Conservation (phyloP, 257 asterid genomes). For the Nyctanthes arbortristis region DNA sequence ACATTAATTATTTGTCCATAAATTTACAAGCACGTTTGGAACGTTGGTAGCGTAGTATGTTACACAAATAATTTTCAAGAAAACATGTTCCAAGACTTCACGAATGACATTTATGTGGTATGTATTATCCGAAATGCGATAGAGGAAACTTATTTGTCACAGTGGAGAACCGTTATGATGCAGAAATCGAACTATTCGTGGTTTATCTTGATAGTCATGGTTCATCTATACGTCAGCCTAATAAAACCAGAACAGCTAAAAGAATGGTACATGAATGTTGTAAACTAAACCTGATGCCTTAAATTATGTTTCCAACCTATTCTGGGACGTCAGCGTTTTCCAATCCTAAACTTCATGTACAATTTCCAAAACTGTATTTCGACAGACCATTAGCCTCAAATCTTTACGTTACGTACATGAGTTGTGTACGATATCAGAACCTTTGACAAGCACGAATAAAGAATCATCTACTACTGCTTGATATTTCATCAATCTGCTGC, state of each 20-base stretch:
- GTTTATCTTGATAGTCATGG: not conserved
- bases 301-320: not conserved
- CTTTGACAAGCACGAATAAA: not conserved
- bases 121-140: no score
- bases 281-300: not conserved
- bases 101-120: no score
- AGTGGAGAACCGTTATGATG: not conserved
- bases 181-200: not conserved
- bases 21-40: no score
- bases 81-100: no score
- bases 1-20: no score
- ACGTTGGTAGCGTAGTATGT: no score
- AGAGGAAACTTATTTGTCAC: not conserved
- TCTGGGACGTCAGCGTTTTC: not conserved
- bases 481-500: slow-evolving; percentile 26
- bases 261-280: not conserved
- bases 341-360: not conserved
- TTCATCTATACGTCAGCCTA: not conserved
- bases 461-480: not conserved
- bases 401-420: slow-evolving; percentile 19
- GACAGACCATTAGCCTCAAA: not conserved
- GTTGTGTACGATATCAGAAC: slow-evolving; percentile 20
- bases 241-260: not conserved
- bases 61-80: no score
- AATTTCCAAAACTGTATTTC: not conserved